phyloP scores from a whole-genome alignment of 352 stramenopile species.

The Albugo candida region DNA sequence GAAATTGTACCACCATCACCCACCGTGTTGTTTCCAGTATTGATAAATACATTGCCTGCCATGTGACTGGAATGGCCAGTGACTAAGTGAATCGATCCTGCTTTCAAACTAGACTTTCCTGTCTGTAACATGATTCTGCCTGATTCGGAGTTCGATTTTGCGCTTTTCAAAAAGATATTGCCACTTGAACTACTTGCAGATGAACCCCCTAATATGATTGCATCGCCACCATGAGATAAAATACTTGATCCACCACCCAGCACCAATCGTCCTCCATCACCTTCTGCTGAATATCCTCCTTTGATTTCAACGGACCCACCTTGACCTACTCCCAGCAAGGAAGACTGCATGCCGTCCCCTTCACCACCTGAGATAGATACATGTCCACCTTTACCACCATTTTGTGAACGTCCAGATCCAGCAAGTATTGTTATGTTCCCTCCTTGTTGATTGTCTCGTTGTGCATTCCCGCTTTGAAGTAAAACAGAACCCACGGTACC shows the following conservation, averaged over 20 bases:
- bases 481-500: constrained; percentile 10
- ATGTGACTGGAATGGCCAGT: constrained; percentile 21
- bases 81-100: constrained; percentile 20
- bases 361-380: constrained; percentile 8
- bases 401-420: constrained; percentile 3
- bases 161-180: constrained; percentile 16
- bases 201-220: constrained; percentile 14
- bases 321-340: constrained; percentile 5
- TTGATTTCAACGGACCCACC: constrained; percentile 8
- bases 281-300: constrained; percentile 11
- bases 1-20: constrained; percentile 30
- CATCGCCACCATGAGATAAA: constrained; percentile 5
- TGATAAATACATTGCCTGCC: constrained; percentile 19
- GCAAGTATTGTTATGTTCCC: constrained; percentile 19
- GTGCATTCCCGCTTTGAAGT: constrained; percentile 10
- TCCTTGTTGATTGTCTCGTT: constrained; percentile 24
- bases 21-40: constrained; percentile 19
- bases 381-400: constrained; percentile 4
- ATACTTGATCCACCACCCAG: constrained; percentile 10
- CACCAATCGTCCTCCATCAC: constrained; percentile 8
- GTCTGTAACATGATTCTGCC: constrained; percentile 17
- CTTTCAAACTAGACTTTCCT: constrained; percentile 13
- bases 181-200: constrained; percentile 29
- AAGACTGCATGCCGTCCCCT: constrained; percentile 9
- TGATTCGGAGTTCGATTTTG: constrained; percentile 7